Percentiles rank a stretch among this genome's conserved stretches.
phyloP scores from a whole-genome alignment of 148 eudicot species.

The Limonium bicolor region DNA sequence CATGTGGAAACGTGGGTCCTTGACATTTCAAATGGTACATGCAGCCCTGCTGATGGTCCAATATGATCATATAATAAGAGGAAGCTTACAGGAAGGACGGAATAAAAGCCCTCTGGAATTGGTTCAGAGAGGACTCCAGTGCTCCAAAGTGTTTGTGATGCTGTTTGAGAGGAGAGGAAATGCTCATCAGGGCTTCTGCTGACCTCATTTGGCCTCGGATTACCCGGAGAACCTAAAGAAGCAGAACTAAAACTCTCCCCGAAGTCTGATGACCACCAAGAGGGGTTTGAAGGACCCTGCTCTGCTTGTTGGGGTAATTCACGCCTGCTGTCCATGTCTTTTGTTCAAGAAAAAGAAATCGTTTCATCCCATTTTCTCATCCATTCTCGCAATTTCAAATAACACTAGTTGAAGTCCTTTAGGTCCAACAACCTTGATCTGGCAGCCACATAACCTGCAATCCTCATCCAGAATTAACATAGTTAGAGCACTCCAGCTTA shows the following conservation, averaged over 20 bases:
- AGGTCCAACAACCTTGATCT: slow-evolving; percentile 7
- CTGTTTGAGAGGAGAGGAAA: slow-evolving; percentile 28
- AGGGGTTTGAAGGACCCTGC: slow-evolving; percentile 40
- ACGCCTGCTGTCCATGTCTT: slow-evolving; percentile 52
- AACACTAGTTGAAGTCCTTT: slow-evolving; percentile 11
- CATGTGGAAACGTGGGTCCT: too few relatives aligned
- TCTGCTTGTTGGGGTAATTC: slow-evolving; percentile 49
- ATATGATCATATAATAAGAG: too few relatives aligned
- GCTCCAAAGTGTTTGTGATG: slow-evolving; percentile 76
- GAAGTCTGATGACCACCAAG: slow-evolving; percentile 72
- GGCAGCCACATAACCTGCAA: slow-evolving; percentile 30
- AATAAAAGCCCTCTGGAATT: slow-evolving; percentile 90
- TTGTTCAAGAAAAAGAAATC: slow-evolving; percentile 25
- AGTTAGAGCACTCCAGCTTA: too few relatives aligned
- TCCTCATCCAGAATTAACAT: too few relatives aligned
- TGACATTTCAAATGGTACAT: not conserved
- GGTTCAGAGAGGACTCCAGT: slow-evolving; percentile 80
- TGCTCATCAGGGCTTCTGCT: slow-evolving; percentile 26
- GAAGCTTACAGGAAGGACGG: slow-evolving; percentile 56
- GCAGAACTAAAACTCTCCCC: slow-evolving; percentile 56
- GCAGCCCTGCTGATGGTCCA: too few relatives aligned
- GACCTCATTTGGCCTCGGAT: slow-evolving; percentile 25
- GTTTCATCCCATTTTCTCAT: slow-evolving; percentile 33
- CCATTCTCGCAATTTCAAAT: slow-evolving; percentile 25
- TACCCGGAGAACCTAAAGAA: slow-evolving; percentile 52